phyloP scores from a whole-genome alignment of 2,329 filamentous ascomycete species.

The Xylariaceae sp. region DNA sequence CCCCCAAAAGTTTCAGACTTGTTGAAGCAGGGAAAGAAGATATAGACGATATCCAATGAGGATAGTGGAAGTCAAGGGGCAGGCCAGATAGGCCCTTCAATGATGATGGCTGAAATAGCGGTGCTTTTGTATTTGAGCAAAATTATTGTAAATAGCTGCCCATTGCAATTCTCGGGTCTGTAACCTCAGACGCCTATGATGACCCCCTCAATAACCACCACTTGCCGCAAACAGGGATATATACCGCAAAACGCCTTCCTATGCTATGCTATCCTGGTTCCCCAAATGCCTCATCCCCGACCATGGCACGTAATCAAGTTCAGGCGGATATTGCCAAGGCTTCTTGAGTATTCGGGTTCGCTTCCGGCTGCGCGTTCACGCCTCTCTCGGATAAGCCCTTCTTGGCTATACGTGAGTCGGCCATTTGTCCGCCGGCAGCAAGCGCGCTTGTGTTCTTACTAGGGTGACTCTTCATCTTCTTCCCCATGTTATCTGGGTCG shows the following conservation, averaged over 20 bases:
- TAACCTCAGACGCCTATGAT: no score
- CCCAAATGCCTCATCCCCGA: no score
- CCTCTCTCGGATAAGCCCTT: slow-evolving; percentile 29
- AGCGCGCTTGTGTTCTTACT: slow-evolving; percentile 36
- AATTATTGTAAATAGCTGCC: no score
- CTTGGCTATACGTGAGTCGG: slow-evolving; percentile 30
- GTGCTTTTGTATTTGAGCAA: no score
- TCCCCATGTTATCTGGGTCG: slow-evolving; percentile 45
- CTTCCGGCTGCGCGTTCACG: slow-evolving; percentile 9
- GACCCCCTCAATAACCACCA: no score
- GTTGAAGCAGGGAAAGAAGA: slow-evolving; percentile 56
- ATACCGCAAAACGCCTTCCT: not conserved
- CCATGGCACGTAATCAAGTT: no score
- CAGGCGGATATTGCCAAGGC: slow-evolving; percentile 9
- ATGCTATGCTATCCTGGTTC: no score
- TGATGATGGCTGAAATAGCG: no score
- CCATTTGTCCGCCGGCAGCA: slow-evolving; percentile 44
- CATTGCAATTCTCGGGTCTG: no score
- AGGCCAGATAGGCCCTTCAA: no score
- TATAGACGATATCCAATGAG: slow-evolving; percentile 30
- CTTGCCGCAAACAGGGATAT: not conserved
- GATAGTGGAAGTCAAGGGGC: no score
- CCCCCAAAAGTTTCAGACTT: slow-evolving; percentile 88
- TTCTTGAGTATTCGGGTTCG: slow-evolving; percentile 11
- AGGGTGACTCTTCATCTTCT: slow-evolving; percentile 13